phyloP scores from a whole-genome alignment of 805 yeast genomes.

The Lipomyces starkeyi region DNA sequence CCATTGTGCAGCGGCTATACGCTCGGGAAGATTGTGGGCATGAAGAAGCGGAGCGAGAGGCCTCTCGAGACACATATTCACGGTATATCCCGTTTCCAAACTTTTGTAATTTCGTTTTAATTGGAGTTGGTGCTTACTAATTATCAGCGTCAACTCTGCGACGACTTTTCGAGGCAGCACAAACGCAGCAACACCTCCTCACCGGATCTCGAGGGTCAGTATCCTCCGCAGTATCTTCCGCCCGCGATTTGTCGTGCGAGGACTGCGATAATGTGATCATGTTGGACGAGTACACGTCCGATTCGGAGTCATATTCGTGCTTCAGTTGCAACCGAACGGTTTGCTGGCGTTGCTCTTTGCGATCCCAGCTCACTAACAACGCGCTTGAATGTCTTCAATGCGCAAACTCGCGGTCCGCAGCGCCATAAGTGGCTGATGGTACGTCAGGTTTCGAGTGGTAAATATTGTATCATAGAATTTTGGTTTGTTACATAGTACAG shows the following conservation, averaged over 20 bases:
- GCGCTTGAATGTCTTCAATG: conserved; percentile 35
- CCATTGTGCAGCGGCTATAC: not conserved
- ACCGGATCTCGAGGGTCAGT: not conserved
- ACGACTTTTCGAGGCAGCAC: conserved; percentile 4
- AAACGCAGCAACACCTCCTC: not conserved
- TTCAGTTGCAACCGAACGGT: conserved; percentile 31
- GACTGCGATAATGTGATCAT: conserved; percentile 36
- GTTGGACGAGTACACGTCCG: conserved; percentile 32
- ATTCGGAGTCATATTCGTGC: conserved; percentile 34
- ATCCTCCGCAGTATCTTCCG: not conserved
- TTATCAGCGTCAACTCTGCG: conserved; percentile 5
- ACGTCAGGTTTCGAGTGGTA: too few species aligned
- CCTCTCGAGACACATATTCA: conserved; percentile 35
- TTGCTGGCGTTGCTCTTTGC: conserved; percentile 38
- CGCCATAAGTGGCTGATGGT: not conserved
- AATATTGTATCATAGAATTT: not conserved
- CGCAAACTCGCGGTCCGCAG: conserved; percentile 23
- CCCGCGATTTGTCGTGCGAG: conserved; percentile 31
- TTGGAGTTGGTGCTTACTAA: not conserved
- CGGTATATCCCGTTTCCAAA: conserved; percentile 4
- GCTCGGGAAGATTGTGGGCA: conserved; percentile 6
- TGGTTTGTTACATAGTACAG: not conserved
- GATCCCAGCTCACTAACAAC: conserved; percentile 26
- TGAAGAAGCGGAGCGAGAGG: conserved; percentile 28
- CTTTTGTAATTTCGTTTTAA: not conserved